Evolutionary conservation across 2,329 filamentous ascomycete species (phyloP).

Genomic region (Aspergillus japonicus): DNA sequence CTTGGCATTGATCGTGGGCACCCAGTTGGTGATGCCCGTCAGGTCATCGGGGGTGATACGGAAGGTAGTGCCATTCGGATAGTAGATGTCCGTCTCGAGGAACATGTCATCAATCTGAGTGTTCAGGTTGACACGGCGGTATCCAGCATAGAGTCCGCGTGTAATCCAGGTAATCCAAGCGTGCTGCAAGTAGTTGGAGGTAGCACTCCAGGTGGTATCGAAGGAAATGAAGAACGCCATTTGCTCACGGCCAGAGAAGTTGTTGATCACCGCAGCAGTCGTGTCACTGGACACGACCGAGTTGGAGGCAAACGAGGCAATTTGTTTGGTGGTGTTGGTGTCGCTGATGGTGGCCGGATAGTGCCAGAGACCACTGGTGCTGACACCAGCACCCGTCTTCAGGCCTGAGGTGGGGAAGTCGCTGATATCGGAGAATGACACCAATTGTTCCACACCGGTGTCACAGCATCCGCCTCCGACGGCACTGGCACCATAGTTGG

Average conservation of each 20-base stretch:
- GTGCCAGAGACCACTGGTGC: slow-evolving; percentile 56
- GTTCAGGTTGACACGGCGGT: slow-evolving; percentile 55
- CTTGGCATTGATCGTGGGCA: slow-evolving; percentile 44
- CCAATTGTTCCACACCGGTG: slow-evolving; percentile 49
- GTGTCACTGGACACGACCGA: slow-evolving; percentile 40
- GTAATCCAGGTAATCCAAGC: slow-evolving; percentile 64
- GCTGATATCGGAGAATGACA: slow-evolving; percentile 55
- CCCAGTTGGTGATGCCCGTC: slow-evolving; percentile 45
- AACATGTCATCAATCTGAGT: slow-evolving; percentile 65
- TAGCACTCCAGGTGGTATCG: slow-evolving; percentile 52
- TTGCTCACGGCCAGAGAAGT: slow-evolving; percentile 57
- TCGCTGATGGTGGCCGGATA: slow-evolving; percentile 59
- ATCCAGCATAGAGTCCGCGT: slow-evolving; percentile 56
- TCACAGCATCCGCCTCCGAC: slow-evolving; percentile 49
- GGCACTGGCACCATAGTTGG: slow-evolving; percentile 48
- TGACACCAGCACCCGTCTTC: slow-evolving; percentile 50
- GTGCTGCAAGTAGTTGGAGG: slow-evolving; percentile 61
- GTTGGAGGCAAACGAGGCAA: slow-evolving; percentile 54
- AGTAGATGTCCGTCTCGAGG: slow-evolving; percentile 52
- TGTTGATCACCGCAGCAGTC: slow-evolving; percentile 61
- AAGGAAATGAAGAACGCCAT: slow-evolving; percentile 62
- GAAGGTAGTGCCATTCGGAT: slow-evolving; percentile 50
- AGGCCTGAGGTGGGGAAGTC: slow-evolving; percentile 57
- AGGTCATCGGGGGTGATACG: slow-evolving; percentile 51
- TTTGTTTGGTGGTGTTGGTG: slow-evolving; percentile 52